Evolutionary conservation across 768 basidiomycete genomes (phyloP).

Genomic region (Suillus placidus): DNA sequence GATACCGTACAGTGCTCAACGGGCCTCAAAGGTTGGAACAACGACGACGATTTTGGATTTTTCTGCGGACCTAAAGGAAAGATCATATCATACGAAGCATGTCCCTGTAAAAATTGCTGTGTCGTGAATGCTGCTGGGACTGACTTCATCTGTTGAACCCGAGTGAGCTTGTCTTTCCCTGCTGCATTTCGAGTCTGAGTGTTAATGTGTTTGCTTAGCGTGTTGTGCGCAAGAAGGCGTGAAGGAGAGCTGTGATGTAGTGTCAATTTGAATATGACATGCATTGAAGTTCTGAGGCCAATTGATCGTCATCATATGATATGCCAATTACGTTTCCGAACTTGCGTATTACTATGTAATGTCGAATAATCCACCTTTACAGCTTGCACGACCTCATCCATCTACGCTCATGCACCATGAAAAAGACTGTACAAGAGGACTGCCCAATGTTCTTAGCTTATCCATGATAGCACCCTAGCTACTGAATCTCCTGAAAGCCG

Average conservation of each 20-base stretch:
- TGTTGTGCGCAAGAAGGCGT: not conserved
- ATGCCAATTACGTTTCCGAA: not conserved
- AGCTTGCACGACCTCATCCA: not conserved
- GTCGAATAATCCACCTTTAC: too few relatives aligned
- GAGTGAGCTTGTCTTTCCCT: not conserved
- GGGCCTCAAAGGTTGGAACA: not conserved
- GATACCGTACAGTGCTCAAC: not conserved
- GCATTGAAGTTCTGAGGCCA: not conserved
- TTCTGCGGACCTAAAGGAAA: not conserved
- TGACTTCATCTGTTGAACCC: not conserved
- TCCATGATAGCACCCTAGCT: too few relatives aligned
- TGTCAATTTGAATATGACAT: not conserved
- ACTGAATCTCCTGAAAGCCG: too few relatives aligned
- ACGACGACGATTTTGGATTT: not conserved
- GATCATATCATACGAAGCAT: not conserved
- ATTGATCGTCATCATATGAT: not conserved
- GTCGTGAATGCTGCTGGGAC: not conserved
- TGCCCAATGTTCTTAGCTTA: too few relatives aligned
- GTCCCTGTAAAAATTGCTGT: not conserved
- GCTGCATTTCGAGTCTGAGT: not conserved
- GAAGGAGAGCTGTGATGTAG: not conserved
- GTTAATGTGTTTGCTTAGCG: not conserved
- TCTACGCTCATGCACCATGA: too few relatives aligned
- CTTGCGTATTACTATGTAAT: not conserved
- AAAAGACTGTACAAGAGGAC: too few relatives aligned